Evolutionary conservation across 495 filamentous ascomycete species (phyloP), one percentile per base, ranked within the genome.

Genomic region (Penicillium longicatenatum): DNA sequence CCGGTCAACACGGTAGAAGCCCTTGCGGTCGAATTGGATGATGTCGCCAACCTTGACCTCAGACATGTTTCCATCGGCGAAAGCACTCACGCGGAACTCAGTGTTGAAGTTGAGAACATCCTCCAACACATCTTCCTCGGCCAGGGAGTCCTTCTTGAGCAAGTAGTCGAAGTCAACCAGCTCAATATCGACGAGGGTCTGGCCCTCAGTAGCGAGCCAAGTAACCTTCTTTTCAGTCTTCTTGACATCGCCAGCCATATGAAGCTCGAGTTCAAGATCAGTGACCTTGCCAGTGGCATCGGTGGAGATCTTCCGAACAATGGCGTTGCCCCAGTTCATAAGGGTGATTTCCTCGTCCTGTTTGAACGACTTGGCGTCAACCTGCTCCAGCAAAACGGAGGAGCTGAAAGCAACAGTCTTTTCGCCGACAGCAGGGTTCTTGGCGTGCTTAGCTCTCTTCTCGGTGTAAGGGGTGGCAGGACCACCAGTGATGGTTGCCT

Each of bases 151-250:
- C 82, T 96, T 97, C 54, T 88, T 96, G 61, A 97, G 87, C 41
- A 97, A 82, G 72, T 91, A 89, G 70, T 96, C 93, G 66, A 96
- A 97, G 59, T 96, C 91, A 62, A 91, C 90, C 5, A 96, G 79
- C 70, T 96, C 89, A 20, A 94, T 87, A 0, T 88, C 85, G 30
- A 96, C 81, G 8, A 94, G 77, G 20, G 87, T 83, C 75, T 93
- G 89, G 41, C 82, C 84, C 46, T 91, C 82, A 4, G 78, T 79
- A 17, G 50, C n/a, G 20, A 97, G 79, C 92, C 92, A 97, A 3
- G 93, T 96, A 26, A 97, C 81, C 79, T 96, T 97, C 83, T 96
- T 96, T 67, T 91, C 85, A n/a, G 92, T 96, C 71, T 86, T 84
- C 79, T 93, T 94, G 71, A 97, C 86, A 68, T 97, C 93, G 53